phyloP scores from a whole-genome alignment of 202 grass and related monocot genomes.

The Cymbopogon flexuosus region DNA sequence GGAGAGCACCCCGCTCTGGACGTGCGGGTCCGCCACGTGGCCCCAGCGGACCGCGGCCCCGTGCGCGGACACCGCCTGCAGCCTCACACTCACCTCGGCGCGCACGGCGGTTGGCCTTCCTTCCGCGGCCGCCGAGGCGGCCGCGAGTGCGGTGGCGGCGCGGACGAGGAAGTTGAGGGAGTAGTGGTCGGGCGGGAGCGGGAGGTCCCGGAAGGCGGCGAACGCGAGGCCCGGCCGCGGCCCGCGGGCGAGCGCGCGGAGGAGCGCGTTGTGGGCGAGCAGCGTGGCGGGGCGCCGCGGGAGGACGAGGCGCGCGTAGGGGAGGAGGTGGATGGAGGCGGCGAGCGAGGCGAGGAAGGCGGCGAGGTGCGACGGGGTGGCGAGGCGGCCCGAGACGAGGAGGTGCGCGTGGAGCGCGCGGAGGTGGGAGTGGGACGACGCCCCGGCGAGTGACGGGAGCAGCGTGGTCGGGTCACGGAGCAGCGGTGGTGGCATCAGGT shows the following conservation, averaged over 20 bases:
- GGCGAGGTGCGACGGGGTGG: slow-evolving; percentile 11
- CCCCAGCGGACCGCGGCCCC: slow-evolving; percentile 45
- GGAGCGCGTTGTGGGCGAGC: slow-evolving; percentile 43
- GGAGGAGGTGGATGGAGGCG: slow-evolving; percentile 19
- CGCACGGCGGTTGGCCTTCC: background rate
- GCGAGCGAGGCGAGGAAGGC: slow-evolving; percentile 32
- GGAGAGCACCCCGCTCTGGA: slow-evolving; percentile 56
- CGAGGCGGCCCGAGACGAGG: slow-evolving; percentile 45
- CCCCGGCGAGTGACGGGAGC: slow-evolving; percentile 30
- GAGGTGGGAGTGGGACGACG: slow-evolving; percentile 19
- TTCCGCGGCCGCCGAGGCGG: background rate
- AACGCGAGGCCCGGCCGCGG: slow-evolving; percentile 38
- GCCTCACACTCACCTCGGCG: background rate
- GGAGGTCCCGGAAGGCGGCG: slow-evolving; percentile 47
- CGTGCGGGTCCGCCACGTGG: slow-evolving; percentile 46
- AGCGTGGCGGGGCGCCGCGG: slow-evolving; percentile 32
- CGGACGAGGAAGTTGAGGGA: slow-evolving; percentile 73
- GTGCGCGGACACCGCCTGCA: slow-evolving; percentile 40
- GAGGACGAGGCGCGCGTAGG: slow-evolving; percentile 49
- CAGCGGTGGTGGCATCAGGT: background rate
- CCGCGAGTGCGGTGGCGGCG: slow-evolving; percentile 39
- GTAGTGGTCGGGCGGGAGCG: slow-evolving; percentile 54
- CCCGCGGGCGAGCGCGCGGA: slow-evolving; percentile 50
- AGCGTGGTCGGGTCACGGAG: slow-evolving; percentile 14
- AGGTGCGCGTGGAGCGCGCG: slow-evolving; percentile 57